These are phyloP conservation scores for Diaporthe caulivora DNA, from an alignment of 2,329 filamentous ascomycete genomes.

Conservation along the genomic window DNA sequence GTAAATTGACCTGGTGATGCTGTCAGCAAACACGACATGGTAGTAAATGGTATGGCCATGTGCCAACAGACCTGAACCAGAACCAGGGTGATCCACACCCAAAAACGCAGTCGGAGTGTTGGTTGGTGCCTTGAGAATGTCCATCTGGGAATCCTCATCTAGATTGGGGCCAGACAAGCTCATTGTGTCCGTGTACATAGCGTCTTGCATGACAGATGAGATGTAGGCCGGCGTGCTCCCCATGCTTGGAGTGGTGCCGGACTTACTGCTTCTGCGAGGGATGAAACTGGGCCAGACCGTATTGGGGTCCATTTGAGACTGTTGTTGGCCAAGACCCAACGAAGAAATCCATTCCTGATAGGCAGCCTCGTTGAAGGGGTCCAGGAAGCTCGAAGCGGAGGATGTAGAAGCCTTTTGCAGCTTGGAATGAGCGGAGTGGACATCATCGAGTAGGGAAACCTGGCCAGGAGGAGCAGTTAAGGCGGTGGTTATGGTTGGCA, in stretches of 20 bases:
- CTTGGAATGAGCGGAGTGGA: not conserved
- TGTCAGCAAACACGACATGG: not conserved
- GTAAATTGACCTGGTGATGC: constrained; percentile 18
- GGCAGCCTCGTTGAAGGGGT: constrained; percentile 45
- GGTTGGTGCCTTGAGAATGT: constrained; percentile 53
- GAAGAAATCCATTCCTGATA: constrained; percentile 46
- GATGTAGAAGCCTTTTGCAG: constrained; percentile 32
- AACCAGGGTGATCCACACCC: not conserved
- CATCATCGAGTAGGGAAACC: not conserved
- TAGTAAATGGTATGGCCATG: not conserved
- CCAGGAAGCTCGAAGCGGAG: constrained; percentile 43
- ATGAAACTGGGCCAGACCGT: constrained; percentile 38
- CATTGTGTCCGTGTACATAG: constrained; percentile 43
- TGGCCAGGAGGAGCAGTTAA: not conserved
- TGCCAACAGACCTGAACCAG: constrained; percentile 34
- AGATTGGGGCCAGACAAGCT: constrained; percentile 47
- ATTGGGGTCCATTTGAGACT: constrained; percentile 30
- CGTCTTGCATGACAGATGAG: constrained; percentile 39
- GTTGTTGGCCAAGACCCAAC: constrained; percentile 28
- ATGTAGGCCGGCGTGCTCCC: constrained; percentile 59
- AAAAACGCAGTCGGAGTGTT: constrained; percentile 55
- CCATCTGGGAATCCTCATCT: constrained; percentile 49
- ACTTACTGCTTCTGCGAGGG: constrained; percentile 40
- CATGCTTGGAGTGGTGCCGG: constrained; percentile 57
- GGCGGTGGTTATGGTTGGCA: constrained; percentile 24